Evolutionary conservation across 2,329 filamentous ascomycete species (phyloP), one percentile per base, ranked within the genome.

Genomic region (Emmonsiellopsis sp.): DNA sequence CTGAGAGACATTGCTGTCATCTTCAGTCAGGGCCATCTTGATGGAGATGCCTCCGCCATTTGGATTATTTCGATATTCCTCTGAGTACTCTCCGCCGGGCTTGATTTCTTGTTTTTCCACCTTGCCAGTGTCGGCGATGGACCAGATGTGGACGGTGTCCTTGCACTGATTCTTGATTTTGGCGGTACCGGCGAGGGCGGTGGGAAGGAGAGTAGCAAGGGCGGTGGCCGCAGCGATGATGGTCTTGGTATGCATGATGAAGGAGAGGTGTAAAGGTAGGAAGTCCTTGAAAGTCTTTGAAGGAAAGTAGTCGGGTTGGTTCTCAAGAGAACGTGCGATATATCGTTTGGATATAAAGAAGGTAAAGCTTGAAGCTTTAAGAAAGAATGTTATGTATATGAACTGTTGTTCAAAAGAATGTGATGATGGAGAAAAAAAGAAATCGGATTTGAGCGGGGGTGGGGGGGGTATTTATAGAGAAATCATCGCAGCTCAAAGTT

Each of bases 11-110:
- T 71, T 63, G 53, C 56, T 40, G 56, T 68, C 65, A 49, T 58
- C 54, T 17, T 61, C 57, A 17, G 57, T 54, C 56, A 64, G 63
- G 54, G 70, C 61, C 40, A 73, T 60, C 66, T 73, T 73, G 63
- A 73, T 71, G 47, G 69, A 72, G 56, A 72, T 59, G 57, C 70
- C 71, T 44, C 71, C 71, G 44, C 68, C 70, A 56, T 69, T 66
- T 57, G 61, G 55, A 62, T 69, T 70, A 56, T 51, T 55, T 52
- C 60, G 60, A 65, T 65, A 72, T 40, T 57, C 42, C 56, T 72
- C 68, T 3, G 57, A 53, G 63, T 67, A 70, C 58, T 55, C 61
- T 31, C 66, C 68, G 51, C 70, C 69, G 57, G 65, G 60, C 34
- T 56, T 48, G 53, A 73, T 58, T 54, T 60, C 68, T 45, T 65